A percentile compares a stretch with the other conserved stretches of the same genome.
Conservation (phyloP, 179 eudicot species). For the Sideroxylon spinosum region DNA sequence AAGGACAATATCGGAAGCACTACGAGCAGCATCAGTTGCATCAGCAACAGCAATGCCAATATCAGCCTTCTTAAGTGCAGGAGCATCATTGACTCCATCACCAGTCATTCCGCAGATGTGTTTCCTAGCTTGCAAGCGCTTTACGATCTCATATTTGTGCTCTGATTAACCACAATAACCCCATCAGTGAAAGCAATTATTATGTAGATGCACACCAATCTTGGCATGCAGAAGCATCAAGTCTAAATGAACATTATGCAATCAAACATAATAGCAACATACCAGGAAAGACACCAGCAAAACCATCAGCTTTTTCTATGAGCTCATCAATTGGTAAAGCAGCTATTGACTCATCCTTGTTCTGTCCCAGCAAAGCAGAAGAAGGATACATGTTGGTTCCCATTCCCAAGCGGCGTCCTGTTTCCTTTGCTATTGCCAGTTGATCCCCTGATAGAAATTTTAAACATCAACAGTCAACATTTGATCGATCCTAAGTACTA, state of each 20-base stretch:
- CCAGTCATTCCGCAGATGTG: slow-evolving; percentile 99
- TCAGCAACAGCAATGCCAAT: slow-evolving; percentile 98
- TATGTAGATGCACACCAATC: neutral
- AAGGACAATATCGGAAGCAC: slow-evolving; percentile 96
- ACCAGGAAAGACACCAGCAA: slow-evolving; percentile 99
- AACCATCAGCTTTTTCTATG: slow-evolving; percentile 94
- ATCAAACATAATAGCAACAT: slow-evolving; percentile 17
- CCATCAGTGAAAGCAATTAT: slow-evolving; percentile 15
- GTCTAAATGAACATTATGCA: neutral
- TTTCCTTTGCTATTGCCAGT: slow-evolving; percentile 90
- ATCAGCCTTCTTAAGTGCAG: slow-evolving; percentile 96
- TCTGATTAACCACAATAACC: slow-evolving; percentile 35
- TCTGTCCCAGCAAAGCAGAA: slow-evolving; percentile 83
- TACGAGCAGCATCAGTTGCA: slow-evolving; percentile 98
- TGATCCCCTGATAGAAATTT: slow-evolving; percentile 64
- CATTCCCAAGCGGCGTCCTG: slow-evolving; percentile 95
- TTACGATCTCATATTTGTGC: slow-evolving; percentile 92
- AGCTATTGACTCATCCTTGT: slow-evolving; percentile 84
- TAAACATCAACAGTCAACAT: slow-evolving; percentile 15
- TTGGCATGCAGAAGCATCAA: neutral
- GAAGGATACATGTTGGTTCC: slow-evolving; percentile 99
- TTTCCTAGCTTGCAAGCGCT: slow-evolving; percentile 92
- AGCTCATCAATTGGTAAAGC: slow-evolving; percentile 86
- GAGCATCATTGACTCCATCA: slow-evolving; percentile 97
- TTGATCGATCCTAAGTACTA: neutral